phyloP scores from a whole-genome alignment of 2,329 filamentous ascomycete species.

The Exophiala bonariae region DNA sequence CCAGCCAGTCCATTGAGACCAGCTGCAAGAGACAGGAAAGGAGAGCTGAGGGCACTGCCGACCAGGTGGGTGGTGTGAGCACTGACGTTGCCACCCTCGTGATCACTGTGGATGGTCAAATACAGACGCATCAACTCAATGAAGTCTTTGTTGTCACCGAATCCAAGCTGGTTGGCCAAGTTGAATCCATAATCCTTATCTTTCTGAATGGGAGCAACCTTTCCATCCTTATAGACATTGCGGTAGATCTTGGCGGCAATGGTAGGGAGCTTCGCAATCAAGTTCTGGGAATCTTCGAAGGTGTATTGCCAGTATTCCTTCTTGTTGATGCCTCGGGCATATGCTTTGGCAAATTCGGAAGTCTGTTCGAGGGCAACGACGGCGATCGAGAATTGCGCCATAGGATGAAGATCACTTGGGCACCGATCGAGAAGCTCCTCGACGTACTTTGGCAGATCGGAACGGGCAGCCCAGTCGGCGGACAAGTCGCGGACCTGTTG shows the following conservation, averaged over 20 bases:
- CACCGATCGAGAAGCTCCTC: conserved; percentile 99
- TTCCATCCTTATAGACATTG: conserved; percentile 99
- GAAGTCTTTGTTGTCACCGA: conserved; percentile 92
- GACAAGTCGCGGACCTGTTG: conserved; percentile 98
- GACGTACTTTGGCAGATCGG: conserved; percentile 95
- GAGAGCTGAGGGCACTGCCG: conserved; percentile 92
- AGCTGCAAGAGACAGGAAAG: conserved; percentile 93
- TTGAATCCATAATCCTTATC: conserved; percentile 99
- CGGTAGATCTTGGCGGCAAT: conserved; percentile 99
- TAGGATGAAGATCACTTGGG: conserved; percentile 97
- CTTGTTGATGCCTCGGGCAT: conserved; percentile 99
- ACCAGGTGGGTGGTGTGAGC: conserved; percentile 99
- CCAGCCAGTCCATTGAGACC: conserved; percentile 98
- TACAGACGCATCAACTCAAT: conserved; percentile 98
- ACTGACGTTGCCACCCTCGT: conserved; percentile 98
- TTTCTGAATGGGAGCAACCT: conserved; percentile 93
- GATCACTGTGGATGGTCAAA: conserved; percentile 99
- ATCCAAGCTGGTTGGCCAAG: conserved; percentile 99
- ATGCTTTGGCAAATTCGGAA: conserved; percentile 96
- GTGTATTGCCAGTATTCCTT: conserved; percentile 99
- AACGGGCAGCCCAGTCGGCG: conserved; percentile 97
- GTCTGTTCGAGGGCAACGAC: conserved; percentile 98
- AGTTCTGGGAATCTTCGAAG: conserved; percentile 99
- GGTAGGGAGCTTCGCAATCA: conserved; percentile 98
- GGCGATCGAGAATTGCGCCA: conserved; percentile 98